Conservation (phyloP, 148 eudicot species). For the Pharnaceum exiguum region DNA sequence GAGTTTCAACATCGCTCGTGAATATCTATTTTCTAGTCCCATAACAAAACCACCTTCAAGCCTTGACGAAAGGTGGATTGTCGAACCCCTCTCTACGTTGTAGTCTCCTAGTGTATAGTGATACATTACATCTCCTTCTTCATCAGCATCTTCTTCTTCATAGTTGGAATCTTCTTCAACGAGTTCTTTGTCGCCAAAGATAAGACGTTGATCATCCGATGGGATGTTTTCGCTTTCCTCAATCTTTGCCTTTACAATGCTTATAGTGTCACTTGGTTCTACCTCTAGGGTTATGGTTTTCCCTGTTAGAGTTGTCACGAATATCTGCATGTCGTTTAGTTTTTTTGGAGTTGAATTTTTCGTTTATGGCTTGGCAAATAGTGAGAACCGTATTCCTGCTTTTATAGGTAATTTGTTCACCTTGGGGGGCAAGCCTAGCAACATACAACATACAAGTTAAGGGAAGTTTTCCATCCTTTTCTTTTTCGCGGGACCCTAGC, state of each 20-base stretch:
- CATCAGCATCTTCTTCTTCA: too few relatives aligned
- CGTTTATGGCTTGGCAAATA: too few relatives aligned
- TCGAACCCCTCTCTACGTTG: neutral
- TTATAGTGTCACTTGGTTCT: neutral
- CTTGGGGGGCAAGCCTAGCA: too few relatives aligned
- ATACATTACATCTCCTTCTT: too few relatives aligned
- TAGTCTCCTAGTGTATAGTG: neutral
- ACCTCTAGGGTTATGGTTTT: neutral
- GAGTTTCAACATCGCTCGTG: too few relatives aligned
- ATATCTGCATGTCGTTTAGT: neutral
- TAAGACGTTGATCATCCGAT: neutral
- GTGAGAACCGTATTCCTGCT: too few relatives aligned
- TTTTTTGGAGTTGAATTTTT: too few relatives aligned
- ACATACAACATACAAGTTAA: too few relatives aligned
- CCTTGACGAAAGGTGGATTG: neutral
- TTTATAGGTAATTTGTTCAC: too few relatives aligned
- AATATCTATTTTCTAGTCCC: too few relatives aligned
- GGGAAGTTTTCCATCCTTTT: too few relatives aligned
- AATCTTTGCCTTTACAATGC: neutral
- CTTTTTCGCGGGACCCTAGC: too few relatives aligned
- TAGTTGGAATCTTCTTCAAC: neutral
- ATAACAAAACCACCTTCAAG: neutral
- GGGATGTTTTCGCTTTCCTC: neutral
- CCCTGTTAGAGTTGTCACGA: neutral
- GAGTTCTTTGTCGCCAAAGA: neutral